Conservation (phyloP, 2,329 filamentous ascomycete species). For the Xylaria sp. region DNA sequence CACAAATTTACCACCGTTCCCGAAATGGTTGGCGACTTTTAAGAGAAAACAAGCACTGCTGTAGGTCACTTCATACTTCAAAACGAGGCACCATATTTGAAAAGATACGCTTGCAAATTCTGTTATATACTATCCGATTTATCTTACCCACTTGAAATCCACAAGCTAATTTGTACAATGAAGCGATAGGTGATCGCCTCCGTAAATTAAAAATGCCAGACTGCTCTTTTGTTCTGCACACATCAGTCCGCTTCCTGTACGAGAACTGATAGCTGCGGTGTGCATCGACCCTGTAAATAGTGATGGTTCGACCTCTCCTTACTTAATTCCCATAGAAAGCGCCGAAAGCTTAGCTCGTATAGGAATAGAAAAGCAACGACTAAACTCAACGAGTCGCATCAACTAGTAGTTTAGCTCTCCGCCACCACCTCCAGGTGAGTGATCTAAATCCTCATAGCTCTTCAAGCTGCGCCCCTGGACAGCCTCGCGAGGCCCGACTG, state of each 20-base stretch:
- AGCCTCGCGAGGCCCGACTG: constrained; percentile 87
- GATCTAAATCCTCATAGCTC: constrained; percentile 97
- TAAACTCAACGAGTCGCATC: background rate
- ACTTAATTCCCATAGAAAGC: background rate
- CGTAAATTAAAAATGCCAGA: background rate
- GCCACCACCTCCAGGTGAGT: constrained; percentile 76
- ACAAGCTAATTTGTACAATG: constrained; percentile 37
- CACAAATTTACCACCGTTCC: background rate
- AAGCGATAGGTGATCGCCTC: constrained; percentile 8
- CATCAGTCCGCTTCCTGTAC: constrained; percentile 10
- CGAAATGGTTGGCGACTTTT: constrained; percentile 11
- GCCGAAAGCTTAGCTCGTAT: constrained; percentile 6
- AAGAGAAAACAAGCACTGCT: background rate
- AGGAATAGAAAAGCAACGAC: constrained; percentile 9
- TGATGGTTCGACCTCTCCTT: constrained; percentile 1
- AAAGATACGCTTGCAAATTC: background rate
- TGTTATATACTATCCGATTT: constrained; percentile 29
- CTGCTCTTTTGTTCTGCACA: constrained; percentile 5
- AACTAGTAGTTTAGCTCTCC: constrained; percentile 89
- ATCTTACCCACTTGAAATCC: constrained; percentile 18
- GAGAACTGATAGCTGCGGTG: constrained; percentile 11
- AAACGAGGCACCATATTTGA: background rate
- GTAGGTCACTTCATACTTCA: background rate
- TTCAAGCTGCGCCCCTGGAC: constrained; percentile 92
- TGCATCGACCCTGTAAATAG: constrained; percentile 11